These are phyloP conservation scores for Acacia crassicarpa DNA, from an alignment of 306 rosid species.

Conservation along the genomic window DNA sequence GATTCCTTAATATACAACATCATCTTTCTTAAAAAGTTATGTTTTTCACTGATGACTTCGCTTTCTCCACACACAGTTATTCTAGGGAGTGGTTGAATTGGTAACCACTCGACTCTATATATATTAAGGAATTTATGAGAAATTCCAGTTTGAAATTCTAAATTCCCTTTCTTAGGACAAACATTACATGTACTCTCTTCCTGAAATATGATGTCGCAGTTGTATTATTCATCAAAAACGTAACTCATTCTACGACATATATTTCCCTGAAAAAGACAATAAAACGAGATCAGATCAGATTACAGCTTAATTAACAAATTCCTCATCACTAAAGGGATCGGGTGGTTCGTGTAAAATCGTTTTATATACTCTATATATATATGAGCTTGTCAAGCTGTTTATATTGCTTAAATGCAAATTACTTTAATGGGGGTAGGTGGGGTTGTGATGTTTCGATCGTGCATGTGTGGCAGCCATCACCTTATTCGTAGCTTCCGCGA, in stretches of 20 bases:
- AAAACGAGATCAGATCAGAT: no score
- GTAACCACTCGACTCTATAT: not conserved
- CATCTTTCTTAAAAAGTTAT: not conserved
- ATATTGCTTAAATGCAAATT: no score
- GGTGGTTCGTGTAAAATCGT: not conserved
- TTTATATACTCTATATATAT: not conserved
- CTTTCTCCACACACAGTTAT: not conserved
- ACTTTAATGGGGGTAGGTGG: conserved; percentile 7
- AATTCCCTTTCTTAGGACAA: not conserved
- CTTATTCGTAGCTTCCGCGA: conserved; percentile 38
- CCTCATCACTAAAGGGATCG: no score
- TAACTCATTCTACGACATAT: not conserved
- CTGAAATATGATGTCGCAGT: not conserved
- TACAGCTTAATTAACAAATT: no score
- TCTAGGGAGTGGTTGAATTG: not conserved
- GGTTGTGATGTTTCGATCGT: conserved; percentile 2
- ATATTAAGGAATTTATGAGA: not conserved
- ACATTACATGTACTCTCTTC: not conserved
- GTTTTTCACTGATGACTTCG: no score
- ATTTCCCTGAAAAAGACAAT: no score
- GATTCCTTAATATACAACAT: not conserved
- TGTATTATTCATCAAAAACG: not conserved
- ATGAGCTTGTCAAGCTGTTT: not conserved
- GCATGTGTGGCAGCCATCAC: conserved; percentile 31
- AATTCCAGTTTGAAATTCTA: not conserved